Percentiles rank a stretch among this genome's conserved stretches.
Evolutionary conservation across 1,284 basidiomycete species (phyloP).

Genomic region (Cryptococcus maquisensis): DNA sequence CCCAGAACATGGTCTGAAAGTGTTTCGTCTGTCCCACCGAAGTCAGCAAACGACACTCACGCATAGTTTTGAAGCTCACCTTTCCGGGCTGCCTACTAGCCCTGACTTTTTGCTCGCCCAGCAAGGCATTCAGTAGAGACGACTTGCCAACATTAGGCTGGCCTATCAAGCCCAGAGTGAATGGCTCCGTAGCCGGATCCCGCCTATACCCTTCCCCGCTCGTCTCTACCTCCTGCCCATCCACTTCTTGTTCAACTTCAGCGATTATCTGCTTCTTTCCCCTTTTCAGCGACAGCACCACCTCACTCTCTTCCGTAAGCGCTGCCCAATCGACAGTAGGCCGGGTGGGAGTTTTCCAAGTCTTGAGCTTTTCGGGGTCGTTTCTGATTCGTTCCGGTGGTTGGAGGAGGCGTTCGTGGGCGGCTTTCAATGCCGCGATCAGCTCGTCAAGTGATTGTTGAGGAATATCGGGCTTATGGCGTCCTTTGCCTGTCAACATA

Average conservation of each 20-base stretch:
- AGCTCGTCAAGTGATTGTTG: constrained; percentile 54
- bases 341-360: constrained; percentile 66
- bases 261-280: neutral
- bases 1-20: constrained; percentile 85
- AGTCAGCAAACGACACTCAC: neutral
- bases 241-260: neutral
- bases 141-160: constrained; percentile 95
- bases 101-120: constrained; percentile 73
- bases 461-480: constrained; percentile 64
- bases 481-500: constrained; percentile 18
- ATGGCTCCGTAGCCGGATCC: constrained; percentile 54
- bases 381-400: constrained; percentile 61
- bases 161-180: constrained; percentile 82
- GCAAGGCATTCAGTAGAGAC: constrained; percentile 81
- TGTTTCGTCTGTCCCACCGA: constrained; percentile 71
- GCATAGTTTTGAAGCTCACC: constrained; percentile 27
- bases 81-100: constrained; percentile 89
- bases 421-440: constrained; percentile 62
- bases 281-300: too few relatives aligned
- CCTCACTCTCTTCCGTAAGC: neutral
- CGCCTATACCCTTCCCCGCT: constrained; percentile 14
- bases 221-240: neutral
- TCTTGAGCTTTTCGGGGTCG: constrained; percentile 56
- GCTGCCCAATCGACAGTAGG: constrained; percentile 63
- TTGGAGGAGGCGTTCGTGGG: constrained; percentile 64